Percentiles rank a stretch among this genome's conserved stretches.
These are phyloP conservation scores for Boletus sensibilis DNA, from an alignment of 768 basidiomycete species.

Conservation along the genomic window DNA sequence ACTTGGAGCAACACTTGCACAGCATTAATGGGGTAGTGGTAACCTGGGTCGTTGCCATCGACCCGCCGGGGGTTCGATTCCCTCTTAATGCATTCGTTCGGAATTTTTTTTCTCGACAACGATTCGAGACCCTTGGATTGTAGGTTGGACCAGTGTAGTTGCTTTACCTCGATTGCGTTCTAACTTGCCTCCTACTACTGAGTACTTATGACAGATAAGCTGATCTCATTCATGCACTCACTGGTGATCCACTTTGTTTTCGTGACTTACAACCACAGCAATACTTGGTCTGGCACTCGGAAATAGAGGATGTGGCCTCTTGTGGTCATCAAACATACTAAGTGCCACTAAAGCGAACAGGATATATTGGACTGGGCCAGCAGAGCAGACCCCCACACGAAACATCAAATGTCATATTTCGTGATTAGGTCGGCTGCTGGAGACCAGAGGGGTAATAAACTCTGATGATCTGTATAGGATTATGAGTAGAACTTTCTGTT, in stretches of 20 bases:
- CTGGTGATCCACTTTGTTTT: neutral
- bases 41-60: slow-evolving; percentile 72
- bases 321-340: neutral
- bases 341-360: neutral
- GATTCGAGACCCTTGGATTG: neutral
- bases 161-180: neutral
- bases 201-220: neutral
- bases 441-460: neutral
- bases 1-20: slow-evolving; percentile 29
- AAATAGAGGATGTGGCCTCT: neutral
- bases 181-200: neutral
- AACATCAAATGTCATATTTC: neutral
- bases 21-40: slow-evolving; percentile 65
- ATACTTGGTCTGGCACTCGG: neutral
- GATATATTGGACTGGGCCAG: neutral
- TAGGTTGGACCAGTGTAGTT: neutral
- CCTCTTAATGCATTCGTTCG: slow-evolving; percentile 30
- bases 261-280: neutral
- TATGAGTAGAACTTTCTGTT: slow-evolving; percentile 91
- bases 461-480: neutral
- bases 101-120: neutral
- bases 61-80: slow-evolving; percentile 89
- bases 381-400: neutral
- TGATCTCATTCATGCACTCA: neutral
- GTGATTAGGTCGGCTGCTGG: neutral